A percentile compares a stretch with the other conserved stretches of the same genome.
Evolutionary conservation across 2,329 filamentous ascomycete genomes (phyloP).

Genomic region (Claviceps sp.): DNA sequence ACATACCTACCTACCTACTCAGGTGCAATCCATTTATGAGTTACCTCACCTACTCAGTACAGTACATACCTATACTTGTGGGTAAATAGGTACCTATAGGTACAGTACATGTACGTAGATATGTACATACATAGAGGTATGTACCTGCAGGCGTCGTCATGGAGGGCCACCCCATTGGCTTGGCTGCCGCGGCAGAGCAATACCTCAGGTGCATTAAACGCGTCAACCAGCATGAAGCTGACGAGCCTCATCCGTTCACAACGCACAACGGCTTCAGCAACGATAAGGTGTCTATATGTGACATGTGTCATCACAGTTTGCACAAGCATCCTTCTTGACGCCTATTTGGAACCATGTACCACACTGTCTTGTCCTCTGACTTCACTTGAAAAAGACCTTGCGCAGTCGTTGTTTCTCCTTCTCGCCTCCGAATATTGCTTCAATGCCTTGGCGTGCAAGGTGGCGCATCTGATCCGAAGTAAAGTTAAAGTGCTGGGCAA

Average conservation of each 20-base stretch:
- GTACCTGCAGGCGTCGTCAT: background rate
- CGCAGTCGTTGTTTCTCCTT: constrained; percentile 45
- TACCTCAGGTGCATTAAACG: too few relatives aligned
- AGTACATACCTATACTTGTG: too few relatives aligned
- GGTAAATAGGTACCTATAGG: too few relatives aligned
- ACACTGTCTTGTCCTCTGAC: background rate
- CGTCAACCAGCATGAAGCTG: background rate
- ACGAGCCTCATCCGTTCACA: too few relatives aligned
- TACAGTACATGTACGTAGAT: too few relatives aligned
- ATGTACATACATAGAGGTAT: too few relatives aligned
- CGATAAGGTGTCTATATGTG: background rate
- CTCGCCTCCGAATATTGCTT: constrained; percentile 52
- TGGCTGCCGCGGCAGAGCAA: constrained; percentile 1
- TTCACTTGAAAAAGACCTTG: constrained; percentile 27
- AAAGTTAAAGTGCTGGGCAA: constrained; percentile 56
- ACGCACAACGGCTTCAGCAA: background rate
- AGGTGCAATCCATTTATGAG: too few relatives aligned
- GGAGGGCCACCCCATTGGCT: constrained; percentile 2
- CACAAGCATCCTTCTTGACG: background rate
- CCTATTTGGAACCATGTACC: too few relatives aligned
- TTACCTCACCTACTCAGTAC: too few relatives aligned
- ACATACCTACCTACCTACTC: too few relatives aligned
- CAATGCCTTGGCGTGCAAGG: constrained; percentile 47
- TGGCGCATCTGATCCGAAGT: constrained; percentile 28
- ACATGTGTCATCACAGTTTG: background rate